Conservation (phyloP, 495 filamentous ascomycete species). For the Penicillium daleae region DNA sequence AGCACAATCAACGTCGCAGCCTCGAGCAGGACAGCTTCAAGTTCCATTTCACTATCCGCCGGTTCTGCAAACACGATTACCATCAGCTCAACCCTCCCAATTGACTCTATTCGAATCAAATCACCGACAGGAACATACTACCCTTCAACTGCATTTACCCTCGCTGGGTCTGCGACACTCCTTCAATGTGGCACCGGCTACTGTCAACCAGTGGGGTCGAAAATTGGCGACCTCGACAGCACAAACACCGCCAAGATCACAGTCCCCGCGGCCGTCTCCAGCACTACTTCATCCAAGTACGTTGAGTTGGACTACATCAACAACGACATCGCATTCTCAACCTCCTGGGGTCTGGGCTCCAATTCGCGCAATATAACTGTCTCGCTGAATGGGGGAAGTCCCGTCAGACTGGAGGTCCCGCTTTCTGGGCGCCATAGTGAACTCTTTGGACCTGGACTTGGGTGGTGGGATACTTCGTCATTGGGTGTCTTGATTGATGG, state of each 20-base stretch:
- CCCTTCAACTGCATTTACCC: conserved; percentile 38
- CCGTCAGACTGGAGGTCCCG: conserved; percentile 52
- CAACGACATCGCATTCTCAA: conserved; percentile 52
- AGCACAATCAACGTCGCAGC: conserved; percentile 20
- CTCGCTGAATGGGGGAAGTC: conserved; percentile 41
- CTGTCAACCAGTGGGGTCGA: conserved; percentile 46
- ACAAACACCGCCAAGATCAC: conserved; percentile 29
- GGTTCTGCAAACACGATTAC: conserved; percentile 38
- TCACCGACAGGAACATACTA: conserved; percentile 42
- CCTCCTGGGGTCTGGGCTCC: conserved; percentile 43
- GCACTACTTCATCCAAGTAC: conserved; percentile 37
- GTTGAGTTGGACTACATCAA: conserved; percentile 55
- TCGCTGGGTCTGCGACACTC: conserved; percentile 34
- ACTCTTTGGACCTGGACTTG: conserved; percentile 44
- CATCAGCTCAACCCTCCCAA: conserved; percentile 25
- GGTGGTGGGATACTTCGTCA: conserved; percentile 54
- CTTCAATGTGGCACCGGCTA: conserved; percentile 34
- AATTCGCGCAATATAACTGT: conserved; percentile 54
- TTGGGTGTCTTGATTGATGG: conserved; percentile 48
- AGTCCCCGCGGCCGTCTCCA: conserved; percentile 22
- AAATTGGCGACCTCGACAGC: conserved; percentile 40
- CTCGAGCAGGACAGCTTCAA: conserved; percentile 16
- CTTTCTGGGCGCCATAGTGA: conserved; percentile 52
- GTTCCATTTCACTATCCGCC: conserved; percentile 31
- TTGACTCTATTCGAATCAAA: conserved; percentile 31